Base-by-base conservation (phyloP, 108 stramenopile genomes). In the Skeletonema marinoi region DNA sequence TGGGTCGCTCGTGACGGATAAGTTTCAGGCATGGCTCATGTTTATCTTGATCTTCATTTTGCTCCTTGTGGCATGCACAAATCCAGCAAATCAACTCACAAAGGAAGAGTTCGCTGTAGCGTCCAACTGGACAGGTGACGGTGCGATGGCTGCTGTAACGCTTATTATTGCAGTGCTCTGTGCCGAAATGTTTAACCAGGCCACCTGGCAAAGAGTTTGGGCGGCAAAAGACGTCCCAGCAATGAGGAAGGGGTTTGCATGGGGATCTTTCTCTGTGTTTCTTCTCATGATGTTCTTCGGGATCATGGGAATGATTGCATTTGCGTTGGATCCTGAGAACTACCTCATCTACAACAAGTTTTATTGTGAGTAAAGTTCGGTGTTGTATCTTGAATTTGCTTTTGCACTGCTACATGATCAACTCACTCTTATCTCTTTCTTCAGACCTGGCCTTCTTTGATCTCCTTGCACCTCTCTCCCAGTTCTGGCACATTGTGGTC, bases 261-360 rank as follows among this genome's bases (percentile, higher is more conserved):
- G 70, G 56, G 92, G 92, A 58, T 66, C 71, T 58, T 42, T 82
- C 61, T 32, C 87, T 25, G 83, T 93, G 31, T 90, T 90, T 66
- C 65, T 91, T 10, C 75, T 93, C 68, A 93, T 93, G 88, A 84
- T 90, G 86, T 93, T 93, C 80, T 93, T 93, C 66, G 92, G 92
- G 32, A 79, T 93, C 72, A 93, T 93, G 90, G 92, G 89, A 11
- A 93, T 91, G 88, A 82, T 91, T 73, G 83, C 88, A 12, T 90
- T 88, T 80, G 89, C 92, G 63, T 86, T 88, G 38, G 89, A 92
- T 68, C 89, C 92, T 19, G 69, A 66, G 29, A 74, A 83, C 19
- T 92, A 87, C 66, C 81, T 87, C 44, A 78, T 71, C 69, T 86
- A 69, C 56, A 85, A 88, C 39, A 92, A 90, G 67, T 92, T 71